These are phyloP conservation scores for Vigna angularis DNA, from an alignment of 306 rosid genomes.

Conservation along the genomic window DNA sequence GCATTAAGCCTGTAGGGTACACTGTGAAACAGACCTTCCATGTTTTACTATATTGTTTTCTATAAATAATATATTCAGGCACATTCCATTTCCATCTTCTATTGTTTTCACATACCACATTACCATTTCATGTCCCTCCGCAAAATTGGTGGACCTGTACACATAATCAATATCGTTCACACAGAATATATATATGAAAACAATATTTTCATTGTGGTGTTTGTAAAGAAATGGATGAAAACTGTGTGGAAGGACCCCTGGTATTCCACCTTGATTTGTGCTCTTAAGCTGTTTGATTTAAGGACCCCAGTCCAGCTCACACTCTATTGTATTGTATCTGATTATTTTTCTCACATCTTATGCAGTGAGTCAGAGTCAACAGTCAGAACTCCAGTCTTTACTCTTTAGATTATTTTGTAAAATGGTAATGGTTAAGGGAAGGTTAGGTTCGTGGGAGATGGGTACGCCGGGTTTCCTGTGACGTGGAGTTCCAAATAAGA, in stretches of 20 bases:
- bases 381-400: background rate
- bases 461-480: conserved; percentile 54
- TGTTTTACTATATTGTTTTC: conserved; percentile 4
- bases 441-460: conserved; percentile 52
- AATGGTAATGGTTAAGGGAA: conserved; percentile 1
- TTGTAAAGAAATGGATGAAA: too few relatives aligned
- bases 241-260: background rate
- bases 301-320: conserved; percentile 42
- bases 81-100: conserved; percentile 10
- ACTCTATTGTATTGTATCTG: background rate
- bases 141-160: conserved; percentile 6
- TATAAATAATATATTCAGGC: background rate
- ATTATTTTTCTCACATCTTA: background rate
- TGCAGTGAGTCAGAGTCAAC: conserved; percentile 19
- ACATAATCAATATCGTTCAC: background rate
- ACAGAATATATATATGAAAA: background rate
- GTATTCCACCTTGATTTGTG: background rate
- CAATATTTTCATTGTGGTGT: too few relatives aligned
- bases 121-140: background rate
- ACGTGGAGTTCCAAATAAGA: conserved; percentile 47
- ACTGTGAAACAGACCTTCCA: conserved; percentile 30
- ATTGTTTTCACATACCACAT: background rate
- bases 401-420: background rate
- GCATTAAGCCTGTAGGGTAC: conserved; percentile 33
- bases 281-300: background rate